Percentiles rank a stretch among this genome's conserved stretches.
Evolutionary conservation across 2,329 filamentous ascomycete genomes (phyloP).

Genomic region (Fusarium oxysporum): DNA sequence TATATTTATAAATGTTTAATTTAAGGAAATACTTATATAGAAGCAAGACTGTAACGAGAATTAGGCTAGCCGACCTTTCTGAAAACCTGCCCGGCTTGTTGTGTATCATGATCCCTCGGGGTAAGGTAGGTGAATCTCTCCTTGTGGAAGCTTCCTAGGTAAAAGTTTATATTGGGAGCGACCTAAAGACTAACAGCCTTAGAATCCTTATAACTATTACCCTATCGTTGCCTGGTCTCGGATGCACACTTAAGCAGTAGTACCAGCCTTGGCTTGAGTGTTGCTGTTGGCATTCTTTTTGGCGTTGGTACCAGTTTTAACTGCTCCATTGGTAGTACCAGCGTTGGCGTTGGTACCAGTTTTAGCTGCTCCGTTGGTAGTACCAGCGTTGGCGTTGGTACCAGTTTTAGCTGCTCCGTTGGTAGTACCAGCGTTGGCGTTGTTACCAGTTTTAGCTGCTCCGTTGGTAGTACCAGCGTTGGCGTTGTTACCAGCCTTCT

Average conservation of each 20-base stretch:
- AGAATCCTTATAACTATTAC: not conserved
- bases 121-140: not conserved
- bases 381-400: not conserved
- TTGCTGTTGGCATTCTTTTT: not conserved
- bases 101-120: not conserved
- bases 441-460: not conserved
- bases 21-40: too few species aligned
- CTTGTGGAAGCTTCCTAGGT: not conserved
- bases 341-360: not conserved
- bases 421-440: too few species aligned
- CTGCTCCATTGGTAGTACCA: too few species aligned
- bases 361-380: not conserved
- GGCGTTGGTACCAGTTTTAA: not conserved
- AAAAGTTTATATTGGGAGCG: fast-evolving
- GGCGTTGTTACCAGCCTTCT: not conserved
- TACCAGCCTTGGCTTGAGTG: not conserved
- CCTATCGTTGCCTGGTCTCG: not conserved
- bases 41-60: too few species aligned
- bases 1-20: too few species aligned
- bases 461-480: not conserved
- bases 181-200: not conserved
- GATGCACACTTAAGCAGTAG: not conserved
- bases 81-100: too few species aligned
- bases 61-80: too few species aligned
- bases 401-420: not conserved